These are phyloP conservation scores for Symbiodinium natans DNA, from an alignment of 73 alveolate genomes.

Conservation along the genomic window DNA sequence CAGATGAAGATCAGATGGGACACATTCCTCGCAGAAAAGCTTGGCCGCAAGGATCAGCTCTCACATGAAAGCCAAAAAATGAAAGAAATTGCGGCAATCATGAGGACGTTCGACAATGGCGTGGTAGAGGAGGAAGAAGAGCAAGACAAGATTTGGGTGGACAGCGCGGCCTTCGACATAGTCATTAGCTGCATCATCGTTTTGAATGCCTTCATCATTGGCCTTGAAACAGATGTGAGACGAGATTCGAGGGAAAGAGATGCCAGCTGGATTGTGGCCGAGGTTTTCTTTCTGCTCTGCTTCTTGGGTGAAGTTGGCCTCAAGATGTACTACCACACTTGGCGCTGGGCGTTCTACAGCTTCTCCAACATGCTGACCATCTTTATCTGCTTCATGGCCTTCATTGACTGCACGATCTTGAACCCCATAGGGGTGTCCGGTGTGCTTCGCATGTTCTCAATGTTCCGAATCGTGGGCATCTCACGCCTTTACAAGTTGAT, in stretches of 20 bases:
- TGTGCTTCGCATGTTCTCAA: conserved; percentile 85
- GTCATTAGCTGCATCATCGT: conserved; percentile 92
- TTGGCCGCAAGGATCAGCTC: conserved; percentile 59
- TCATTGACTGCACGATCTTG: conserved; percentile 38
- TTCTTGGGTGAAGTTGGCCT: conserved; percentile 83
- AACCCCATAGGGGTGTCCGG: conserved; percentile 83
- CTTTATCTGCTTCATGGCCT: conserved; percentile 62
- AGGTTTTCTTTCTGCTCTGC: conserved; percentile 73
- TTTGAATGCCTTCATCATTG: conserved; percentile 70
- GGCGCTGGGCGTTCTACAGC: conserved; percentile 88
- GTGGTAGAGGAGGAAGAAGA: conserved; percentile 90
- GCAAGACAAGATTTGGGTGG: conserved; percentile 81
- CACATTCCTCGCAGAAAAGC: conserved; percentile 74
- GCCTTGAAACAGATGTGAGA: conserved; percentile 78
- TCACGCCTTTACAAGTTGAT: conserved; percentile 91
- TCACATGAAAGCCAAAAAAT: conserved; percentile 82
- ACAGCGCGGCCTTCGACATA: conserved; percentile 81
- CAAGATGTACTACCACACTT: conserved; percentile 92
- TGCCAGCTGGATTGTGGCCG: conserved; percentile 91
- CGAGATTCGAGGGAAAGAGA: conserved; percentile 64
- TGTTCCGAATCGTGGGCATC: conserved; percentile 89
- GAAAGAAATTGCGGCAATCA: conserved; percentile 86
- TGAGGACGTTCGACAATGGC: conserved; percentile 85
- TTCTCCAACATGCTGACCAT: conserved; percentile 85
- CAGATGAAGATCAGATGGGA: conserved; percentile 81